Percentiles rank a stretch among this genome's conserved stretches.
These are phyloP conservation scores for Mortierella sp. DNA, from an alignment of 371 early-diverging fungal species.

Conservation along the genomic window DNA sequence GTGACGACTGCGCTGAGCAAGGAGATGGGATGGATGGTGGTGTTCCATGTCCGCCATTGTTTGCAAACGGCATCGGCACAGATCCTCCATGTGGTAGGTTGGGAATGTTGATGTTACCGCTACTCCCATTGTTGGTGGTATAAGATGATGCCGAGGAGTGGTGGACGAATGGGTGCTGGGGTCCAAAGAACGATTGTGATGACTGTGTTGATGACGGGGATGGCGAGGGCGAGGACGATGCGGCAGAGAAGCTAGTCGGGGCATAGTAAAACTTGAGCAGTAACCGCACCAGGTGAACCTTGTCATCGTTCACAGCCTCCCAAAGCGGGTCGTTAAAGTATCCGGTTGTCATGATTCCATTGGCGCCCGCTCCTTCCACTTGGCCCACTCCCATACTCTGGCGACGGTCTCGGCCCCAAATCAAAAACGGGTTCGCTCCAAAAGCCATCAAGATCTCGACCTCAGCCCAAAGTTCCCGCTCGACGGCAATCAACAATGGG, in stretches of 20 bases:
- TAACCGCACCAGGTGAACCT: slow-evolving; percentile 49
- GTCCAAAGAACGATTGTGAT: slow-evolving; percentile 57
- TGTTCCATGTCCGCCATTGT: slow-evolving; percentile 48
- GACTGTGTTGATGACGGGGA: slow-evolving; percentile 58
- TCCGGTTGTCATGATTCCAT: slow-evolving; percentile 18
- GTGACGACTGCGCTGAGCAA: slow-evolving; percentile 56
- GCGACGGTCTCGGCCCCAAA: slow-evolving; percentile 44
- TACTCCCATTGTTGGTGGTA: slow-evolving; percentile 56
- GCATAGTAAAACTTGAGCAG: slow-evolving; percentile 57
- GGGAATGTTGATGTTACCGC: slow-evolving; percentile 46
- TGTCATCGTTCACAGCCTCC: slow-evolving; percentile 56
- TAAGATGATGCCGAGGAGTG: slow-evolving; percentile 54
- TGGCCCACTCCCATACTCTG: slow-evolving; percentile 36
- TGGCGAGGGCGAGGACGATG: slow-evolving; percentile 52
- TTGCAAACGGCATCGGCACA: slow-evolving; percentile 51
- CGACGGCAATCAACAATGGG: slow-evolving; percentile 50
- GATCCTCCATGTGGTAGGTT: slow-evolving; percentile 42
- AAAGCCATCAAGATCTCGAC: slow-evolving; percentile 55
- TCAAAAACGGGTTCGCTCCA: slow-evolving; percentile 52
- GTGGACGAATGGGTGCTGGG: slow-evolving; percentile 43
- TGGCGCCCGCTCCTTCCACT: slow-evolving; percentile 15
- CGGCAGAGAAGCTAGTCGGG: slow-evolving; percentile 51
- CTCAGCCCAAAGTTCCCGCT: slow-evolving; percentile 56
- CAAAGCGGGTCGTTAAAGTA: slow-evolving; percentile 47
- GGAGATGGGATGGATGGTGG: slow-evolving; percentile 55